A percentile compares a stretch with the other conserved stretches of the same genome.
Conservation (phyloP, 225 moss, liverwort and hornwort species). For the Polytrichum formosum region DNA sequence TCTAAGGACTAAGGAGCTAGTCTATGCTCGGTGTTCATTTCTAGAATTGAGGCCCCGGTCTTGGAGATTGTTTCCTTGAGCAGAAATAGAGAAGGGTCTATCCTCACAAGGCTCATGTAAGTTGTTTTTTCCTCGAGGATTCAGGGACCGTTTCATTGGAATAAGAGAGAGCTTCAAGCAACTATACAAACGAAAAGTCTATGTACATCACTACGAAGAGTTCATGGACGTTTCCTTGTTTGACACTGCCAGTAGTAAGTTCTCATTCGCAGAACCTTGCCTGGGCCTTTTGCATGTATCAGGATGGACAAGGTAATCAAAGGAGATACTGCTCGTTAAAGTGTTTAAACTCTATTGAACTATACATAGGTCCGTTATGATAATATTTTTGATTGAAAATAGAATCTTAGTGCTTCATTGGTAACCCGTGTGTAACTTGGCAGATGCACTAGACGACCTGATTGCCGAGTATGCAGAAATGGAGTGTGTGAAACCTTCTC, state of each 20-base stretch:
- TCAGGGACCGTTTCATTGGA: constrained; percentile 40
- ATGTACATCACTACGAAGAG: constrained; percentile 53
- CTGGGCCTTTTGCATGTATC: background rate
- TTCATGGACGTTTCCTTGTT: constrained; percentile 59
- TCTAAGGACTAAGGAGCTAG: no score
- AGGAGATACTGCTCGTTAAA: background rate
- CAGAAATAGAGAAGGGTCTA: no score
- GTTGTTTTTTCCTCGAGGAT: background rate
- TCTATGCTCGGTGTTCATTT: no score
- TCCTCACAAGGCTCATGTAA: background rate
- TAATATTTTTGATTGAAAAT: background rate
- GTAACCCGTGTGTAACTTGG: constrained; percentile 7
- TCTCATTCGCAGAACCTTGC: background rate
- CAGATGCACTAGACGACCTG: constrained; percentile 48
- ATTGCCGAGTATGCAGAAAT: constrained; percentile 50
- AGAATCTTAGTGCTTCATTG: background rate
- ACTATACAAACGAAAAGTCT: constrained; percentile 47
- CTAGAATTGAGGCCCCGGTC: no score
- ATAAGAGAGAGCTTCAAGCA: constrained; percentile 54
- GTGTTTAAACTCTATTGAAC: background rate
- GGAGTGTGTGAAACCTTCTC: constrained; percentile 31
- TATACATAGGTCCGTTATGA: background rate
- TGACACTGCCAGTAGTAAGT: constrained; percentile 46
- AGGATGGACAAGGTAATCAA: background rate
- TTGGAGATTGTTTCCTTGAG: no score